Conservation (phyloP, 805 yeast genomes). For the Schwanniomyces pseudopolymorphus region DNA sequence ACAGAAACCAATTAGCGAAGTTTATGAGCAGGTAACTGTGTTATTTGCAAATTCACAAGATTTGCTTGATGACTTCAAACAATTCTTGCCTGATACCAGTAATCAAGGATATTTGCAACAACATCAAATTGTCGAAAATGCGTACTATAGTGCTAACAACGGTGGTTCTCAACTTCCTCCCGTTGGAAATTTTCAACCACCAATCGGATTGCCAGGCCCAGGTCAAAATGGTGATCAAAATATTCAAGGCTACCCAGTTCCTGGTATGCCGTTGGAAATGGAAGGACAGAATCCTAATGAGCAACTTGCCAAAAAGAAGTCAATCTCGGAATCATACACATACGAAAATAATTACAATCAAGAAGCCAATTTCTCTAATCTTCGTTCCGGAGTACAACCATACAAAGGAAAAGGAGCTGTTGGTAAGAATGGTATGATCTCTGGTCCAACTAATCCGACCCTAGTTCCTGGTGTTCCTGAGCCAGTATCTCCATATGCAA, state of each 20-base stretch:
- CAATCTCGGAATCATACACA: constrained; percentile 26
- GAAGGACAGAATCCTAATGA: constrained; percentile 6
- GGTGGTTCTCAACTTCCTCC: constrained; percentile 70
- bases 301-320: constrained; percentile 18
- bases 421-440: constrained; percentile 33
- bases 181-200: constrained; percentile 83
- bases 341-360: constrained; percentile 36
- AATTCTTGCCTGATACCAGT: constrained; percentile 86
- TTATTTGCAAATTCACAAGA: constrained; percentile 94
- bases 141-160: constrained; percentile 21
- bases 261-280: constrained; percentile 11
- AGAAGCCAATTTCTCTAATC: constrained; percentile 50
- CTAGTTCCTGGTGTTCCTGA: constrained; percentile 85
- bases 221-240: constrained; percentile 21
- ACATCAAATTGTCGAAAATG: constrained; percentile 17
- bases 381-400: constrained; percentile 36
- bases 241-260: constrained; percentile 12
- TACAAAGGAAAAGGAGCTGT: constrained; percentile 15
- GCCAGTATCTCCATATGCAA: constrained; percentile 55
- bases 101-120: constrained; percentile 27
- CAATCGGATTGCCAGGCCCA: constrained; percentile 33
- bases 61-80: constrained; percentile 88
- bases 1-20: constrained; percentile 92
- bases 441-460: constrained; percentile 51
- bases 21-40: constrained; percentile 87